Conservation (phyloP, 805 yeast species). For the Isabelozyma pseudorhagii region DNA sequence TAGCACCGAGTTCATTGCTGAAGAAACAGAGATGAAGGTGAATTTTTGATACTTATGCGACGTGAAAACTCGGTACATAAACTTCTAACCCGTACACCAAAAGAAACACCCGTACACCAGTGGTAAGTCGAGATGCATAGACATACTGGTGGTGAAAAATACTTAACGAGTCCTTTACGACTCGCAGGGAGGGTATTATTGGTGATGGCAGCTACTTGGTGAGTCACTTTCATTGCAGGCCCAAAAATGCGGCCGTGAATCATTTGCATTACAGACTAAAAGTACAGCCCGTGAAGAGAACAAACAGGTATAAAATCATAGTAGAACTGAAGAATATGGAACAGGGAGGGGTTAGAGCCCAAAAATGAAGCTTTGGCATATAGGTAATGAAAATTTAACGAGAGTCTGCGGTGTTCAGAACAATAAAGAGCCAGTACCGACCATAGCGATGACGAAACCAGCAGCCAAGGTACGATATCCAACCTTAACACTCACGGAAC, state of each 20-base stretch:
- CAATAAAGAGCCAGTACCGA: background rate
- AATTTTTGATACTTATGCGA: too few species aligned
- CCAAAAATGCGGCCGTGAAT: background rate
- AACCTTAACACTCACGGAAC: conserved; percentile 2
- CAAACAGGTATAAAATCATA: background rate
- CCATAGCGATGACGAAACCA: background rate
- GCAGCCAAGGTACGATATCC: background rate
- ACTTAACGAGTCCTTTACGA: too few species aligned
- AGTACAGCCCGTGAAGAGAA: background rate
- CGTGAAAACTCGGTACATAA: too few species aligned
- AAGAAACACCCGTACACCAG: too few species aligned
- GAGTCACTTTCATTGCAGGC: background rate
- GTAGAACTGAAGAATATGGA: background rate
- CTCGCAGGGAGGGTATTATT: too few species aligned
- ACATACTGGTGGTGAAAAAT: too few species aligned
- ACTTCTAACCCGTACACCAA: too few species aligned
- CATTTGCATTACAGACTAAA: too few species aligned
- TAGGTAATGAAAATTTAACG: too few species aligned
- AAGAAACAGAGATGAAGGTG: background rate
- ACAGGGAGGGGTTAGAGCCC: background rate
- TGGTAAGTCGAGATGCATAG: too few species aligned
- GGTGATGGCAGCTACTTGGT: too few species aligned
- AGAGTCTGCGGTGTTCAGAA: background rate
- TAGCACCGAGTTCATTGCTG: background rate
- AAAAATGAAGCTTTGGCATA: background rate